Base-by-base conservation (phyloP, 192 early-diverging fungal genomes). In the Gorgonomyces haynaldii region DNA sequence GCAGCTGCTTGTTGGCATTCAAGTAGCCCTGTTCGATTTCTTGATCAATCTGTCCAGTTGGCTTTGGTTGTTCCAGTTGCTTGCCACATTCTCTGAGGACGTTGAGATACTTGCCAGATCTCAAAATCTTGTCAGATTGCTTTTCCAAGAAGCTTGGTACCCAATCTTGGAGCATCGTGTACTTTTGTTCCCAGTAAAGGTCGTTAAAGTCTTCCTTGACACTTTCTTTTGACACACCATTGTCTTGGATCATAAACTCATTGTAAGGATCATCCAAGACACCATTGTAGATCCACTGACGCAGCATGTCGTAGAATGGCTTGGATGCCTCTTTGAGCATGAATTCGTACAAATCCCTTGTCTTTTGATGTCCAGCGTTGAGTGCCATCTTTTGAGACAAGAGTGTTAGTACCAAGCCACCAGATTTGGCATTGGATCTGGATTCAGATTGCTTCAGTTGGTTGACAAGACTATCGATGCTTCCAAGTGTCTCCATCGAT, bases 81-180 rank as follows among this genome's bases (percentile, higher is more conserved):
- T 54, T 20, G 25, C n/a, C 81, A 57, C 86, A 93, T 45, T 88
- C 89, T 0, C 85, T 67, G 19, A 96, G 69, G 1, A 95, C 89
- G 58, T 98, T 96, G 35, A 96, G 60, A 56, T 98, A 96, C 60
- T 91, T 92, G 29, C 96, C 96, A 0, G 92, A 85, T 15, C 82
- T 61, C 48, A 98, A 56, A 38, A 96, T 84, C 60, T 90, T 89
- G 2, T 71, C 70, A 17, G 81, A 72, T 15, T 81, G 71, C 4
- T 81, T 77, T 3, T 76, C 76, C 32, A 98, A 61, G 35, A 94
- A 96, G 0, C 54, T 63, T 0, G 96, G 96, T 0, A 89, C 68
- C 5, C 42, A 53, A 23, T 70, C 76, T 10, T 70, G 64, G 3
- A 81, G 61, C 13, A 88, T 57, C 4, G 77, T 77, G 56, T 89